Evolutionary conservation across 352 stramenopile species (phyloP).

Genomic region (Plasmopara halstedii): DNA sequence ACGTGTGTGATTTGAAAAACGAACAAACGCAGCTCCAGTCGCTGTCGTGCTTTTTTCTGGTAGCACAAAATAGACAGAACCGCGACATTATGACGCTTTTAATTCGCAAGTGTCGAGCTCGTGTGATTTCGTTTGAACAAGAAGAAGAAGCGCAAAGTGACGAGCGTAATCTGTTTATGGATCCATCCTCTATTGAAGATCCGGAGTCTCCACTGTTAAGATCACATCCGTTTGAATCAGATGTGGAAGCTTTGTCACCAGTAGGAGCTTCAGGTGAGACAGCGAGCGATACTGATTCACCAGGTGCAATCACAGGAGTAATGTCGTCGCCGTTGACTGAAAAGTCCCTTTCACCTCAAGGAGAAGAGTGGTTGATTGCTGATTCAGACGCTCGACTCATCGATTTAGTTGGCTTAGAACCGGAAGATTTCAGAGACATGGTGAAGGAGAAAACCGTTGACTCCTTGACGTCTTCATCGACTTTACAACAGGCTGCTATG

Average conservation of each 20-base stretch:
- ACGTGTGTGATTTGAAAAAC: constrained; percentile 55
- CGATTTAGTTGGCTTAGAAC: constrained; percentile 27
- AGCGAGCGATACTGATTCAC: constrained; percentile 13
- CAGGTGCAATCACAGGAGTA: constrained; percentile 4
- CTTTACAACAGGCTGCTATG: constrained; percentile 7
- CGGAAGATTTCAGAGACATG: constrained; percentile 9
- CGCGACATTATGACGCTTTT: constrained; percentile 67
- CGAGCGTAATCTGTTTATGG: constrained; percentile 63
- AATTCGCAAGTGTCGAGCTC: constrained; percentile 65
- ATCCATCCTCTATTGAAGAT: constrained; percentile 39
- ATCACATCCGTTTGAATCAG: constrained; percentile 4
- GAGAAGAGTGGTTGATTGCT: constrained; percentile 21
- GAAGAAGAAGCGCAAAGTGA: constrained; percentile 51
- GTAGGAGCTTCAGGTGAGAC: constrained; percentile 14
- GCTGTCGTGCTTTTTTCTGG: constrained; percentile 68
- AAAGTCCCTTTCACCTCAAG: constrained; percentile 19
- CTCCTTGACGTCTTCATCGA: constrained; percentile 2
- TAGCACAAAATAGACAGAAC: constrained; percentile 72
- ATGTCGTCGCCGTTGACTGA: constrained; percentile 4
- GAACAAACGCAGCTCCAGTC: constrained; percentile 27
- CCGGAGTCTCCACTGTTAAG: background rate
- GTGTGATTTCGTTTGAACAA: constrained; percentile 32
- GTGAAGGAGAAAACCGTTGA: constrained; percentile 4
- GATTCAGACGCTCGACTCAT: constrained; percentile 19
- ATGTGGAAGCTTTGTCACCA: constrained; percentile 14